These are phyloP conservation scores for Trapa bicornis DNA, from an alignment of 345 rosid genomes.

Conservation along the genomic window DNA sequence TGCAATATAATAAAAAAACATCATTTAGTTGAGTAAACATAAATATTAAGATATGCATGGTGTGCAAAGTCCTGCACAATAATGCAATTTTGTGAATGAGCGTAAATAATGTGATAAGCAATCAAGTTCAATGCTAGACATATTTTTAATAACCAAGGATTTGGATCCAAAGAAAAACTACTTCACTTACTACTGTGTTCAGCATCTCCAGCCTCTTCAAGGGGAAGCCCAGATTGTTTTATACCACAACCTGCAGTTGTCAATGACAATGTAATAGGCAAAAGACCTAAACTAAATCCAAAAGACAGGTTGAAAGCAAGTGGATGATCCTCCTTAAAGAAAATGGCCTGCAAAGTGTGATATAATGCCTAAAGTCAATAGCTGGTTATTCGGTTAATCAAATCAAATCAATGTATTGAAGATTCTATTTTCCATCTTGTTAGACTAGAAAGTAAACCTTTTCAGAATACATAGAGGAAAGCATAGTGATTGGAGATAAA, in stretches of 20 bases:
- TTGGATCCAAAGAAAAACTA: neutral
- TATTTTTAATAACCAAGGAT: neutral
- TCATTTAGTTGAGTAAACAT: neutral
- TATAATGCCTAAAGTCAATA: constrained; percentile 13
- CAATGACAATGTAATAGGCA: constrained; percentile 65
- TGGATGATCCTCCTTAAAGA: constrained; percentile 85
- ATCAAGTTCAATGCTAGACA: neutral
- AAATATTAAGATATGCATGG: neutral
- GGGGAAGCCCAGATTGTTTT: constrained; percentile 53
- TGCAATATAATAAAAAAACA: constrained; percentile 20
- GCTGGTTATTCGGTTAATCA: constrained; percentile 9
- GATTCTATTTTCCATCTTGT: constrained; percentile 8
- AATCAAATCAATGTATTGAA: constrained; percentile 9
- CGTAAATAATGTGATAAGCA: neutral
- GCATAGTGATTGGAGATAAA: constrained; percentile 51
- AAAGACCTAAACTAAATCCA: constrained; percentile 71
- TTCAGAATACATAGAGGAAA: constrained; percentile 52
- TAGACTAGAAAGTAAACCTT: constrained; percentile 37
- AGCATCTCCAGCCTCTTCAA: constrained; percentile 59
- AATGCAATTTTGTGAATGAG: neutral
- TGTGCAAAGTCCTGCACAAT: constrained; percentile 68
- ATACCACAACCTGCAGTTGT: constrained; percentile 84
- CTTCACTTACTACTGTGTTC: constrained; percentile 57
- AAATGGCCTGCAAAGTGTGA: constrained; percentile 46
- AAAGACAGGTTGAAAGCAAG: constrained; percentile 70